These are phyloP conservation scores for Rasamsonia emersonii DNA, from an alignment of 2,329 filamentous ascomycete genomes.

Conservation along the genomic window DNA sequence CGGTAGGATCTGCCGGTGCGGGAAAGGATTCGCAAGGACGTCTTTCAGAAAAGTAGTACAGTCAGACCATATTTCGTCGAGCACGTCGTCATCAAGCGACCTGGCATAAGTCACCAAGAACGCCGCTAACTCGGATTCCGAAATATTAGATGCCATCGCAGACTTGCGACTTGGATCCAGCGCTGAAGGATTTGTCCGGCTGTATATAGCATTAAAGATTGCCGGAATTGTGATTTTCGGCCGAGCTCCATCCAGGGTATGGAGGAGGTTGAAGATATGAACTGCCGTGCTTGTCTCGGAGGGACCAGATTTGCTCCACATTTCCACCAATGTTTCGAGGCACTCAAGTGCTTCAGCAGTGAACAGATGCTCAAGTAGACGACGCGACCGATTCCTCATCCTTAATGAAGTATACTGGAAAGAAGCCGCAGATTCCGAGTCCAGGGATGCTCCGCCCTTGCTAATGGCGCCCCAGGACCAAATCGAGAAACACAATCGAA, in stretches of 20 bases:
- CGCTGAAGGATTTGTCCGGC: conserved; percentile 74
- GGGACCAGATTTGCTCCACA: conserved; percentile 58
- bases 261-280: conserved; percentile 75
- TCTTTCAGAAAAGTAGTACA: conserved; percentile 87
- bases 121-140: conserved; percentile 72
- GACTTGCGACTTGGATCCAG: conserved; percentile 75
- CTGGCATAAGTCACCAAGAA: conserved; percentile 87
- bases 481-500: conserved; percentile 83
- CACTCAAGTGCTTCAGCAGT: conserved; percentile 87
- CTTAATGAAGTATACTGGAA: conserved; percentile 85
- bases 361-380: conserved; percentile 87
- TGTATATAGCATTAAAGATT: conserved; percentile 93
- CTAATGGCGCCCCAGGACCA: conserved; percentile 80
- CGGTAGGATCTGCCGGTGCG: conserved; percentile 83
- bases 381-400: conserved; percentile 79
- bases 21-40: conserved; percentile 84
- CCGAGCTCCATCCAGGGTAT: conserved; percentile 81
- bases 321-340: conserved; percentile 77
- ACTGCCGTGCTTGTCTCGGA: conserved; percentile 44
- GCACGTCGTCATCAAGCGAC: conserved; percentile 89
- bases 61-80: conserved; percentile 97
- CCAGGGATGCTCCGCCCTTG: conserved; percentile 39
- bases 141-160: conserved; percentile 75
- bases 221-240: conserved; percentile 89
- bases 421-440: conserved; percentile 64